A percentile compares a stretch with the other conserved stretches of the same genome.
These are phyloP conservation scores for Pyrenophora tritici-repentis DNA, from an alignment of 2,329 filamentous ascomycete genomes.

Conservation along the genomic window DNA sequence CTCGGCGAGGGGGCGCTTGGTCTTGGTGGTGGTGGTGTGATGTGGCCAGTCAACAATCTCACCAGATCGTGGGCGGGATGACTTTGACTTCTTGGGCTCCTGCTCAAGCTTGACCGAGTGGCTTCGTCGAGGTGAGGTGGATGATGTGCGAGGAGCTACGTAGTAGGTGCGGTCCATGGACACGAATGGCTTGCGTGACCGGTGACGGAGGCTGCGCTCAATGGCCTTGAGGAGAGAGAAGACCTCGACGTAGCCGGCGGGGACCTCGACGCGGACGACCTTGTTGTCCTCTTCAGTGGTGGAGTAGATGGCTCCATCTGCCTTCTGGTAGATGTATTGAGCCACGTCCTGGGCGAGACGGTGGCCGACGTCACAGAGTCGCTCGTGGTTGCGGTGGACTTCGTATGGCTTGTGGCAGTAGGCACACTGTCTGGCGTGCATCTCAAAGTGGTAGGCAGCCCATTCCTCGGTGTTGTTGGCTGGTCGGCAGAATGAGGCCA, in stretches of 20 bases:
- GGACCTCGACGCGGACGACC: slow-evolving; percentile 53
- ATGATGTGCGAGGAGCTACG: slow-evolving; percentile 44
- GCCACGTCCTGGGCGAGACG: slow-evolving; percentile 53
- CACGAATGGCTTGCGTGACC: slow-evolving; percentile 46
- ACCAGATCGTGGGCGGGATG: slow-evolving; percentile 40
- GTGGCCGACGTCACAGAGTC: slow-evolving; percentile 53
- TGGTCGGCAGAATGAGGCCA: slow-evolving; percentile 49
- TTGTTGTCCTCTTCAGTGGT: slow-evolving; percentile 47
- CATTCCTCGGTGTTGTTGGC: slow-evolving; percentile 51
- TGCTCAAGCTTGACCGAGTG: slow-evolving; percentile 44
- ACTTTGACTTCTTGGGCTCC: slow-evolving; percentile 32
- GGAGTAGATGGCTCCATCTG: slow-evolving; percentile 43
- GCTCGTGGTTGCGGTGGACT: slow-evolving; percentile 46
- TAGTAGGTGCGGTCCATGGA: slow-evolving; percentile 53
- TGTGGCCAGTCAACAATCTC: slow-evolving; percentile 48
- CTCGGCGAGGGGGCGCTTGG: slow-evolving; percentile 33
- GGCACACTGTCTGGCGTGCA: slow-evolving; percentile 52
- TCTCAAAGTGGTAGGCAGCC: slow-evolving; percentile 55
- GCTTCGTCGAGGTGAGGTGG: slow-evolving; percentile 29
- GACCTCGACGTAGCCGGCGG: slow-evolving; percentile 49
- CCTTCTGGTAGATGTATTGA: slow-evolving; percentile 50
- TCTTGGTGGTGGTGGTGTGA: slow-evolving; percentile 12
- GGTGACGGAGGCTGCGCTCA: slow-evolving; percentile 47
- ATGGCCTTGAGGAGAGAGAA: slow-evolving; percentile 49
- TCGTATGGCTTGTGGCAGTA: slow-evolving; percentile 53